phyloP scores from a whole-genome alignment of 805 yeast genomes.

The Kuraishia cidri region DNA sequence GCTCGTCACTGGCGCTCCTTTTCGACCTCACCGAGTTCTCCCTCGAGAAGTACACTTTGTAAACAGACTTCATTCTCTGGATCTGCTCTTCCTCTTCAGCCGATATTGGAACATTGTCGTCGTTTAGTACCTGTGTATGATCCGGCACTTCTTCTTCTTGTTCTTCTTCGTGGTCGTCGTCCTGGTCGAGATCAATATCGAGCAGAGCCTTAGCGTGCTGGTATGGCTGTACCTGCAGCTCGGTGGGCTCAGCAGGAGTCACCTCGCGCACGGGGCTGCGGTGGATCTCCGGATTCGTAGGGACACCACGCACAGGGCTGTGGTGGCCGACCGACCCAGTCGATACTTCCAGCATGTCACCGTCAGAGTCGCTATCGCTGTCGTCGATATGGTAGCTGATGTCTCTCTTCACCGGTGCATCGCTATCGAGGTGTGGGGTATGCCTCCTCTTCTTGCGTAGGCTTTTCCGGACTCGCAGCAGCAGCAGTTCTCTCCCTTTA shows the following conservation, averaged over 20 bases:
- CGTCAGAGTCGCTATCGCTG: background rate
- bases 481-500: no score
- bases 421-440: background rate
- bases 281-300: background rate
- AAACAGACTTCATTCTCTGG: conserved; percentile 71
- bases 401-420: no score
- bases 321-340: background rate
- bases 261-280: no score
- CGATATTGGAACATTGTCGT: conserved; percentile 27
- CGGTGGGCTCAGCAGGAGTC: background rate
- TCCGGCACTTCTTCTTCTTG: conserved; percentile 9
- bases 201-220: no score
- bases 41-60: conserved; percentile 68
- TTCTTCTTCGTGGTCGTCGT: background rate
- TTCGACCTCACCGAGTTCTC: conserved; percentile 32
- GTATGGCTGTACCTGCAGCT: background rate
- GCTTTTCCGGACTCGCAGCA: background rate
- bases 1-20: conserved; percentile 9
- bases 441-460: background rate
- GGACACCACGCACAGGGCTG: background rate
- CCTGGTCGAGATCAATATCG: no score
- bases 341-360: background rate
- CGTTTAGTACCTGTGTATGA: conserved; percentile 11
- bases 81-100: conserved; percentile 64
- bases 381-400: no score